Conservation (phyloP, 768 basidiomycete species). For the Russula brevipes region DNA sequence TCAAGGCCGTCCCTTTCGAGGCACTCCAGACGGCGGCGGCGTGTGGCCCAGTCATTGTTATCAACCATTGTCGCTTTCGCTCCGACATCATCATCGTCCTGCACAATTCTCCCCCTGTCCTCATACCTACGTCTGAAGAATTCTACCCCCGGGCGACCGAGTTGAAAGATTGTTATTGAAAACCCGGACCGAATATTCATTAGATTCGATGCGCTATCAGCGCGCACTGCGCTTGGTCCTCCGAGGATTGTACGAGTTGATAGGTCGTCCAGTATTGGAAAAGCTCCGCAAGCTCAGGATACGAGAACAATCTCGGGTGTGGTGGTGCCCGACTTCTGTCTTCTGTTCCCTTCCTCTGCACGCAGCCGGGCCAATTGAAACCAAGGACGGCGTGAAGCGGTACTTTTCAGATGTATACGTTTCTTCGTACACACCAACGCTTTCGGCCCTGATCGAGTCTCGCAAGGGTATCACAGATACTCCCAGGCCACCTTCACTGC, state of each 20-base stretch:
- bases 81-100: slow-evolving; percentile 18
- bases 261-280: slow-evolving; percentile 9
- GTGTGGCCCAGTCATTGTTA: slow-evolving; percentile 11
- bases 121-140: background rate
- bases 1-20: slow-evolving; percentile 4
- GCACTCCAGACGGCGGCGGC: slow-evolving; percentile 4
- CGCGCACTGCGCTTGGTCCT: slow-evolving; percentile 4
- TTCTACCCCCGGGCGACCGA: background rate
- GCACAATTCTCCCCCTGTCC: background rate
- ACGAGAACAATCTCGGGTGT: slow-evolving; percentile 14
- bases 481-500: background rate
- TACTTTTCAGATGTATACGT: slow-evolving; percentile 14
- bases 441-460: slow-evolving; percentile 15
- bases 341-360: slow-evolving; percentile 22
- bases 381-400: background rate
- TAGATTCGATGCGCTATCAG: background rate
- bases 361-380: slow-evolving; percentile 18
- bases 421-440: slow-evolving; percentile 18
- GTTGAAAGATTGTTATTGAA: background rate
- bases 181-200: background rate
- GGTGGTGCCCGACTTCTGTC: slow-evolving; percentile 23
- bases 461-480: background rate
- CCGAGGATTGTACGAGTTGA: slow-evolving; percentile 8
- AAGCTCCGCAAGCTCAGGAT: slow-evolving; percentile 1
- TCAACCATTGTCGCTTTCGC: slow-evolving; percentile 11